Base-by-base conservation (phyloP, 1,284 basidiomycete genomes). In the Rhodotorula sp. region DNA sequence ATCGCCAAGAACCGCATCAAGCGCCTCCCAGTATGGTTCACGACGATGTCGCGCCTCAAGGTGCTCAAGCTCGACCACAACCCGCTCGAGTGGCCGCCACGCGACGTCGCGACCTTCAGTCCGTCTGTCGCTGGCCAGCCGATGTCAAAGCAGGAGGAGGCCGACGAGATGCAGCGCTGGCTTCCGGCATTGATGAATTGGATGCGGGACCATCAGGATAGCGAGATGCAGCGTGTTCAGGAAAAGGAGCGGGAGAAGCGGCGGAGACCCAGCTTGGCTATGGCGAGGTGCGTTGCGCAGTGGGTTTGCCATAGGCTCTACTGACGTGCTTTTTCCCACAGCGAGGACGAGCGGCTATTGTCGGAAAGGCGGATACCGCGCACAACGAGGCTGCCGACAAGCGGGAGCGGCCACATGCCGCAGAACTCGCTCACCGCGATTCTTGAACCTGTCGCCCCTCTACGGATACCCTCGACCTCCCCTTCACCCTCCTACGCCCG, bases 21-120 rank as follows among this genome's bases (percentile, higher is more conserved):
- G 50, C 84, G 86, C 26, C 83, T 99, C 1, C 95, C 95, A 2
- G 78, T 83, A 8, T 98, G 95, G 80, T 80, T 98, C 53, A 81
- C 85, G 24, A 85, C 87, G 69, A 94, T 96, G 79, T 81, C 81
- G 46, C 84, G 86, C 64, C 83, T 99, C 47, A 87, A 88, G 64
- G 86, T 95, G 40, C 84, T 98, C 78, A 93, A 92, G 79, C 83
- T 92, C 15, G 94, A 96, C 76, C 87, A 89, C 73, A 98, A 98
- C 78, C 80, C 80, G 26, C 75, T 97, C 50, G 88, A 92, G 79
- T 98, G 94, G 93, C 95, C 95, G 2, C 81, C 82, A 34, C 76
- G 78, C 37, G 78, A 78, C 6, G 61, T 79, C 7, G 64, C 79
- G 15, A 55, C 67, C 2, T 75, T 75, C 52, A 70, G 30, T 70